Conservation (phyloP, 768 basidiomycete species). For the Mycena olivaceomarginata region DNA sequence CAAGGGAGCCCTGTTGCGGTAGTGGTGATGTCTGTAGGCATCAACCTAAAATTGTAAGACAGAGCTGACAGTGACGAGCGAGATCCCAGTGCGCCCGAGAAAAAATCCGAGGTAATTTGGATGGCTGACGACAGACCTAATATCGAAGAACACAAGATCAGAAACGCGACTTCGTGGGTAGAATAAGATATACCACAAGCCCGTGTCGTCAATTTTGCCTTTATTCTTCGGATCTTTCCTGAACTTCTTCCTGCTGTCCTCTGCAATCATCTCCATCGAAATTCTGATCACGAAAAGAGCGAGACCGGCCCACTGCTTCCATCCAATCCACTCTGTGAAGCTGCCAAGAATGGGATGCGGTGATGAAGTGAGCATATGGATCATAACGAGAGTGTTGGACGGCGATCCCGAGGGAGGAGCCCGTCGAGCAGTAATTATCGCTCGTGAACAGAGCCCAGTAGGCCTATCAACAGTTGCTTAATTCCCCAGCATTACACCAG, state of each 20-base stretch:
- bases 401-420: conserved; percentile 30
- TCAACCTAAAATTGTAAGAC: no score
- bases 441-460: conserved; percentile 35
- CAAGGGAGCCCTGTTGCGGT: no score
- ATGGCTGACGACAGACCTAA: conserved; percentile 46
- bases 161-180: no score
- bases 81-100: no score
- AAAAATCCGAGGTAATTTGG: conserved; percentile 37
- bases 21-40: no score
- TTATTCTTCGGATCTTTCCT: no score
- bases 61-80: no score
- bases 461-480: neutral
- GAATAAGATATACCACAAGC: conserved; percentile 41
- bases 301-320: conserved; percentile 44
- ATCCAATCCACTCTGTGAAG: conserved; percentile 42
- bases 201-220: no score
- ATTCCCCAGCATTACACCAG: neutral
- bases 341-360: conserved; percentile 24
- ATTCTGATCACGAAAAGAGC: conserved; percentile 42
- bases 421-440: conserved; percentile 24
- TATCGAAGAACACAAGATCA: neutral
- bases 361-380: conserved; percentile 31
- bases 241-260: no score
- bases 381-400: conserved; percentile 33
- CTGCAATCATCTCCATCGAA: conserved; percentile 44